Base-by-base conservation (phyloP, 2,329 filamentous ascomycete genomes). In the Phialophora tarda region DNA sequence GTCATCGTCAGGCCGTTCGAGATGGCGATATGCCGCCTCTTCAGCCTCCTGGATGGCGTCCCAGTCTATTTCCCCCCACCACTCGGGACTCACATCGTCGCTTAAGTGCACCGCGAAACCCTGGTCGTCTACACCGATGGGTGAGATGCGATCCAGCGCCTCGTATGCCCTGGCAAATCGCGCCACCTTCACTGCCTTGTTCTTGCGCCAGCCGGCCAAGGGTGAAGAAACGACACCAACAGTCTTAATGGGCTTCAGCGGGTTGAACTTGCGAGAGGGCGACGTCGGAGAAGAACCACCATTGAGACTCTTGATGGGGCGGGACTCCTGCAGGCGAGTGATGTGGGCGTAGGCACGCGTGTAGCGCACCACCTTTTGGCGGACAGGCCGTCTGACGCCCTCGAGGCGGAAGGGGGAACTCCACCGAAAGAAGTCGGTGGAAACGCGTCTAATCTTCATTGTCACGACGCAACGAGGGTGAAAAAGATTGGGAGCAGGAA, bases 51-150 rank as follows among this genome's bases (percentile, higher is more conserved):
- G n/a, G n/a, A n/a, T n/a, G n/a, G n/a, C n/a, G n/a, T n/a, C n/a
- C n/a, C n/a, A n/a, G n/a, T n/a, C n/a, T 28, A 50, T 60, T 5
- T 60, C 58, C 17, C 12, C 41, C 21, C 14, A 32, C n/a, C 30
- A 24, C 21, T 34, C 21, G 3, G 41, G 58, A 24, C 32, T 24
- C 32, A 32, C 47, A 23, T 34, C 14, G 44, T 60, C 58, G 21
- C 58, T 60, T 28, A 60, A 41, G 58, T 47, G 50, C 47, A 34
- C 50, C 23, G 47, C n/a, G n/a, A 48, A 24, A 14, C 44, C 44
- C n/a, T 48, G 17, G n/a, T 24, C 23, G 14, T 48, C 44, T 12
- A 48, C n/a, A 2, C 44, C 44, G n/a, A 48, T 48, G 44, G 44
- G n/a, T 8, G n/a, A n/a, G 44, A 48, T 24, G 23, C n/a, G 17